Evolutionary conservation across 176 grass and related monocot species (phyloP).

Genomic region (Secale cereale): DNA sequence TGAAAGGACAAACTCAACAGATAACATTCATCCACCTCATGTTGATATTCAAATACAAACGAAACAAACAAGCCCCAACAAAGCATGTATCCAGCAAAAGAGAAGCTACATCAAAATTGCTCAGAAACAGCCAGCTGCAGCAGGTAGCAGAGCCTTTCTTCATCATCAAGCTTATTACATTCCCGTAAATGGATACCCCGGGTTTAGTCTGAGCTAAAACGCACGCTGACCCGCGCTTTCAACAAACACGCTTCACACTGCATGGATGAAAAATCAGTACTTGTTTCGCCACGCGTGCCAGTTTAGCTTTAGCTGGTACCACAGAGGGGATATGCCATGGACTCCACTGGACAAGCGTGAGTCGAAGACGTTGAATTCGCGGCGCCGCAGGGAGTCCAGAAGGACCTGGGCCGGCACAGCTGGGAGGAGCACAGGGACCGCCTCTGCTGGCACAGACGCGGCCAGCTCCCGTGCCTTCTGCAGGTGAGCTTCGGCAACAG

Average conservation of each 20-base stretch:
- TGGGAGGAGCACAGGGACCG: slow-evolving; percentile 56
- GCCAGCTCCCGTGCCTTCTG: slow-evolving; percentile 75
- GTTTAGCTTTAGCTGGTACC: slow-evolving; percentile 89
- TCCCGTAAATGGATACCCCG: background rate
- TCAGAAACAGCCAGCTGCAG: background rate
- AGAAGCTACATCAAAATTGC: slow-evolving; percentile 11
- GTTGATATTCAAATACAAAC: background rate
- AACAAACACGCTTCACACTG: background rate
- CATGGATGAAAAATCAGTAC: slow-evolving; percentile 38
- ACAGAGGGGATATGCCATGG: slow-evolving; percentile 66
- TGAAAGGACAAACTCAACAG: background rate
- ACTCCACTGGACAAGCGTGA: slow-evolving; percentile 62
- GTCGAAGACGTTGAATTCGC: slow-evolving; percentile 83
- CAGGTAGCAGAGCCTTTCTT: slow-evolving; percentile 18
- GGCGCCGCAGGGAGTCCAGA: slow-evolving; percentile 49
- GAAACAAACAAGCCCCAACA: background rate
- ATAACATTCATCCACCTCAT: slow-evolving; percentile 13
- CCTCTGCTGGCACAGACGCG: slow-evolving; percentile 48
- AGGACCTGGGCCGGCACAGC: slow-evolving; percentile 70
- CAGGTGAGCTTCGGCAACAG: slow-evolving; percentile 67
- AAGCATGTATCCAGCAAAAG: background rate
- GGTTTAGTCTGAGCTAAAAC: background rate
- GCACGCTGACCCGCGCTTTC: background rate
- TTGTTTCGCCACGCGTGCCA: slow-evolving; percentile 65
- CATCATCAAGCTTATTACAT: slow-evolving; percentile 28